Conservation (phyloP, 2,329 filamentous ascomycete genomes). For the Talaromyces funiculosus region DNA sequence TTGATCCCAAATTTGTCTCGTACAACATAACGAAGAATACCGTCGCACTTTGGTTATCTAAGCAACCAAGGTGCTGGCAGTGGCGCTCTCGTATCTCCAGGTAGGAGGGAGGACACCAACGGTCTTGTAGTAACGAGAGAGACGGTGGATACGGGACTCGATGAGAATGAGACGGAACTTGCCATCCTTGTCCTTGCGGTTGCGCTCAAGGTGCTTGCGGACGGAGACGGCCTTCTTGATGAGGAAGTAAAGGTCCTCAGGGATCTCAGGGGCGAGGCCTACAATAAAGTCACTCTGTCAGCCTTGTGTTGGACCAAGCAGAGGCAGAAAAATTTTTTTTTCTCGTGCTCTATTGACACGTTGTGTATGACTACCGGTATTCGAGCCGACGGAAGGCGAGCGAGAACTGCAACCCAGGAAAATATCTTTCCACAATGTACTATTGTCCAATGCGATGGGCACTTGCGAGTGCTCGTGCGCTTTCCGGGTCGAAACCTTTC, state of each 20-base stretch:
- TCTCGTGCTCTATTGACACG: conserved; percentile 10
- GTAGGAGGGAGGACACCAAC: conserved; percentile 77
- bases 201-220: conserved; percentile 99
- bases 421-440: not conserved
- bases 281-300: conserved; percentile 78
- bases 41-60: conserved; percentile 49
- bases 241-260: conserved; percentile 99
- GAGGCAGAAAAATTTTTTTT: conserved; percentile 56
- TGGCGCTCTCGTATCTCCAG: conserved; percentile 99
- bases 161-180: conserved; percentile 99
- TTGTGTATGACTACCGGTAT: not conserved
- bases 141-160: conserved; percentile 99
- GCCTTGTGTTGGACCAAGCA: conserved; percentile 69
- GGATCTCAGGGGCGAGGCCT: conserved; percentile 98
- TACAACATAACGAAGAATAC: not conserved
- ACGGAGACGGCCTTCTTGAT: conserved; percentile 99
- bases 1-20: not conserved
- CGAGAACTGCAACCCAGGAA: not conserved
- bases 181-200: conserved; percentile 99
- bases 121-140: conserved; percentile 99
- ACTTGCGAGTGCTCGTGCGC: not conserved
- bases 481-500: not conserved
- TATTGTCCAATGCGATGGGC: not conserved
- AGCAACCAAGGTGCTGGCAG: conserved; percentile 87
- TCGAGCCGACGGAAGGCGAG: not conserved